These are phyloP conservation scores for Penicillium turbatum DNA, from an alignment of 495 filamentous ascomycete species.

Conservation along the genomic window DNA sequence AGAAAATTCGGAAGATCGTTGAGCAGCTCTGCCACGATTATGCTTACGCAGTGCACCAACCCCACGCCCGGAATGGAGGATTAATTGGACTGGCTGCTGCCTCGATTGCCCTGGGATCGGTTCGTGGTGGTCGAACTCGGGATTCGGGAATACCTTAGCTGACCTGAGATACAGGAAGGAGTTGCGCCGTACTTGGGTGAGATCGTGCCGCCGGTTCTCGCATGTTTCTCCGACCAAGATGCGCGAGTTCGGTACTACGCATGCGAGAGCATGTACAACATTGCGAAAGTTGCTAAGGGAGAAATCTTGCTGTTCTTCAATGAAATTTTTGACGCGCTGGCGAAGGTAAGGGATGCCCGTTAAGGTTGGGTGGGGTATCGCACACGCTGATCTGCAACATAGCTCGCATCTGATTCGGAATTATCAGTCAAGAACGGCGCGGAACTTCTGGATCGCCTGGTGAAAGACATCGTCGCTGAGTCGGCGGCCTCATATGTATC, in stretches of 20 bases:
- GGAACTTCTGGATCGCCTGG: slow-evolving; percentile 88
- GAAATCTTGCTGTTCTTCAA: slow-evolving; percentile 97
- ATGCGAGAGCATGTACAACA: slow-evolving; percentile 99
- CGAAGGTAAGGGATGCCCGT: slow-evolving; percentile 63
- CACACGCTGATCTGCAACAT: slow-evolving; percentile 9
- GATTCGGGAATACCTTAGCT: slow-evolving; percentile 12
- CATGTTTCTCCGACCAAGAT: slow-evolving; percentile 98
- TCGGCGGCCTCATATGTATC: slow-evolving; percentile 95
- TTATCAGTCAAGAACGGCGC: slow-evolving; percentile 98
- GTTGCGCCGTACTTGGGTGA: slow-evolving; percentile 85
- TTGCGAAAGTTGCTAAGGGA: slow-evolving; percentile 97
- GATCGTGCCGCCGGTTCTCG: slow-evolving; percentile 96
- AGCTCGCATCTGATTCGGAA: slow-evolving; percentile 95
- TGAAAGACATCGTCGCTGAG: slow-evolving; percentile 98
- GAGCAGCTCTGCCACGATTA: slow-evolving; percentile 96
- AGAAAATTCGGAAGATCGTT: slow-evolving; percentile 77
- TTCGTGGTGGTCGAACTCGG: slow-evolving; percentile 43
- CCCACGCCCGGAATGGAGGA: slow-evolving; percentile 94
- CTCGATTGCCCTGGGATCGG: slow-evolving; percentile 89
- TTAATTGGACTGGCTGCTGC: slow-evolving; percentile 95
- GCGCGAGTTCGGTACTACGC: slow-evolving; percentile 97
- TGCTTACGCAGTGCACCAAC: slow-evolving; percentile 95
- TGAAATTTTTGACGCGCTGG: slow-evolving; percentile 93
- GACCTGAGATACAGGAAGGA: slow-evolving; percentile 56
- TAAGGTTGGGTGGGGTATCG: background rate